These are phyloP conservation scores for Alectoria sarmentosa DNA, from an alignment of 495 filamentous ascomycete species.

Conservation along the genomic window DNA sequence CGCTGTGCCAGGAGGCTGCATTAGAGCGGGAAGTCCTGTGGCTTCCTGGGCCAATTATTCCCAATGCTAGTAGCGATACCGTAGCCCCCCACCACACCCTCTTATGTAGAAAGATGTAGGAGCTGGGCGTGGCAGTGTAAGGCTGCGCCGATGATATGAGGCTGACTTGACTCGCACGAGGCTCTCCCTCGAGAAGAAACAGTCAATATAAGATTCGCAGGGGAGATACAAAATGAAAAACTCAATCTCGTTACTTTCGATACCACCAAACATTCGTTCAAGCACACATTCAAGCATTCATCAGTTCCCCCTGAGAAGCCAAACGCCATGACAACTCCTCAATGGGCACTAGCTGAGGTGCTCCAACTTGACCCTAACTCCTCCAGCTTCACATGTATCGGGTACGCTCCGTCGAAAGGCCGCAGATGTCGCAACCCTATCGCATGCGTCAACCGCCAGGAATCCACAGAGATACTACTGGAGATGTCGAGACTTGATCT, in stretches of 20 bases:
- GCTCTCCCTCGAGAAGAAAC: background rate
- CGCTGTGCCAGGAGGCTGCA: background rate
- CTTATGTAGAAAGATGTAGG: background rate
- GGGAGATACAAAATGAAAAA: background rate
- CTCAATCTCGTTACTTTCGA: background rate
- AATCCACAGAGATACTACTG: background rate
- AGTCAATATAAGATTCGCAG: background rate
- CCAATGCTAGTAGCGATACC: background rate
- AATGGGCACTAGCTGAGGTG: background rate
- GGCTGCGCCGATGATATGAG: constrained; percentile 3
- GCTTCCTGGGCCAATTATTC: background rate
- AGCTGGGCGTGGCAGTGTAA: background rate
- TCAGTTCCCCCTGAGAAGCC: background rate
- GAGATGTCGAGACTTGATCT: constrained; percentile 5
- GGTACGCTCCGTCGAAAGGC: background rate
- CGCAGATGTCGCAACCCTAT: constrained; percentile 7
- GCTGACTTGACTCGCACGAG: background rate
- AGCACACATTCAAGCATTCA: background rate
- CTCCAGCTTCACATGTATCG: constrained; percentile 5
- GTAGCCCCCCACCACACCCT: background rate
- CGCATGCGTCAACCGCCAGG: constrained; percentile 1
- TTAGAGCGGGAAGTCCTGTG: background rate
- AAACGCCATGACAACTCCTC: background rate
- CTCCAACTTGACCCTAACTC: constrained; percentile 4
- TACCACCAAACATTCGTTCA: background rate